These are phyloP conservation scores for Terfezia claveryi DNA, from an alignment of 495 filamentous ascomycete species.

Conservation along the genomic window DNA sequence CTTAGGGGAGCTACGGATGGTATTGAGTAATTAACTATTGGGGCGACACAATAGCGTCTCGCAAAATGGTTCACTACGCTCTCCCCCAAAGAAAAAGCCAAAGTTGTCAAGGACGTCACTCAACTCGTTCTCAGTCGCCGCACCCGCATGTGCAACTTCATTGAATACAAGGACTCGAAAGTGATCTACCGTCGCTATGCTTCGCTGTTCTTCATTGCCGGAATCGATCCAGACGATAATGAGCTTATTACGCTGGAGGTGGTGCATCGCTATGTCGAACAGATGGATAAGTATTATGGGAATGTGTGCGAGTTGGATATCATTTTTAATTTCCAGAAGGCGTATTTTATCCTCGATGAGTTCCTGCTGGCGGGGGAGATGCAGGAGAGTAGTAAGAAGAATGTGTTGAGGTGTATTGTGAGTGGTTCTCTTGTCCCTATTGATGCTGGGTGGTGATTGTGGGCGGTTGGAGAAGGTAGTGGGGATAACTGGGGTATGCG, in stretches of 20 bases:
- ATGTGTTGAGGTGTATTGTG: constrained; percentile 69
- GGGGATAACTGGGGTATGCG: too few relatives aligned
- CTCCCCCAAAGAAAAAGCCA: constrained; percentile 95
- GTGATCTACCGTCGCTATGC: constrained; percentile 97
- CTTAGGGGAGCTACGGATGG: neutral
- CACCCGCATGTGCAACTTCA: constrained; percentile 98
- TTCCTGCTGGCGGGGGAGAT: constrained; percentile 87
- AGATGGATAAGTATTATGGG: constrained; percentile 99
- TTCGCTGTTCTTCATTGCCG: constrained; percentile 97
- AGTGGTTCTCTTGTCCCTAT: neutral
- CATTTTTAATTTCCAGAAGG: constrained; percentile 99
- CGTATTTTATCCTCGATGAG: constrained; percentile 97
- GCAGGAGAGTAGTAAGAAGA: constrained; percentile 99
- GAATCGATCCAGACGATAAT: constrained; percentile 84
- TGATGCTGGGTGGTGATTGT: too few relatives aligned
- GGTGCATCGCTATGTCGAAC: constrained; percentile 95
- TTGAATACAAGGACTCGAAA: constrained; percentile 99
- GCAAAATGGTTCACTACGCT: constrained; percentile 99
- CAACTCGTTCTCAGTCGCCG: constrained; percentile 88
- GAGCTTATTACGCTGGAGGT: constrained; percentile 96
- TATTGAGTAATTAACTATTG: constrained; percentile 12
- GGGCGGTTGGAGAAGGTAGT: too few relatives aligned
- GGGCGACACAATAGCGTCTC: constrained; percentile 38
- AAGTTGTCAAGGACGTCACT: constrained; percentile 98
- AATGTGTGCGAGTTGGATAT: constrained; percentile 99